Evolutionary conservation across 225 moss, liverwort and hornwort species (phyloP), one percentile per base, ranked within the genome.

Genomic region (Antitrichia curtipendula): DNA sequence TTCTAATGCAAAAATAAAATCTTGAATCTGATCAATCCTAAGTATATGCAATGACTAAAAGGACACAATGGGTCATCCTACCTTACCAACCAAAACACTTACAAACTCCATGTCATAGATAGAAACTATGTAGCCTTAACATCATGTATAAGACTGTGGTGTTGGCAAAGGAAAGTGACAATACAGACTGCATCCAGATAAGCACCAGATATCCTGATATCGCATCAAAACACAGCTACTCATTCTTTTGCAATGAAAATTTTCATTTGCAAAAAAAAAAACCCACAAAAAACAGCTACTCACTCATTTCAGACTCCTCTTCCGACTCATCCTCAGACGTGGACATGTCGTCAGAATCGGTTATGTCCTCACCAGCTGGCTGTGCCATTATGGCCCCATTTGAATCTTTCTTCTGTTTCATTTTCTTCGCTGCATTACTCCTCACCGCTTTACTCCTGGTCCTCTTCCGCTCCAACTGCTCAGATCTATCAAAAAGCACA

Each of bases 391-490:
- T 28, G 66, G 43, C 45, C 20, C 81, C 88, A 76, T 63, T 82
- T 16, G 72, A 53, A 65, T 22, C 45, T 76, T 68, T 78, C 85
- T 78, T 89, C 54, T 66, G 92, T 73, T 92, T 92, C 27, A 23
- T 70, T 58, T 64, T 83, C 83, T 83, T 83, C 83, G 56, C 69
- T 69, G 83, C 15, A 29, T 3, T 72, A 7, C 45, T 38, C 85
- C 16, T 73, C 63, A 45, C 85, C 34, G 54, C 80, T 61, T 61
- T 73, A 63, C 78, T 56, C 50, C 89, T 86, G 22, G 80, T 87
- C 75, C 92, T 89, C 90, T 94, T 92, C 85, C 92, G 83, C 87
- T 94, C 90, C 29, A 90, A 56, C 87, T 88, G 92, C 80, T 92
- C 88, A 20, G 90, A 87, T 69, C 88, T 90, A 31, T 94, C 89